Percentiles rank a stretch among this genome's conserved stretches.
Conservation (phyloP, 2,329 filamentous ascomycete species). For the Fusarium algeriense region DNA sequence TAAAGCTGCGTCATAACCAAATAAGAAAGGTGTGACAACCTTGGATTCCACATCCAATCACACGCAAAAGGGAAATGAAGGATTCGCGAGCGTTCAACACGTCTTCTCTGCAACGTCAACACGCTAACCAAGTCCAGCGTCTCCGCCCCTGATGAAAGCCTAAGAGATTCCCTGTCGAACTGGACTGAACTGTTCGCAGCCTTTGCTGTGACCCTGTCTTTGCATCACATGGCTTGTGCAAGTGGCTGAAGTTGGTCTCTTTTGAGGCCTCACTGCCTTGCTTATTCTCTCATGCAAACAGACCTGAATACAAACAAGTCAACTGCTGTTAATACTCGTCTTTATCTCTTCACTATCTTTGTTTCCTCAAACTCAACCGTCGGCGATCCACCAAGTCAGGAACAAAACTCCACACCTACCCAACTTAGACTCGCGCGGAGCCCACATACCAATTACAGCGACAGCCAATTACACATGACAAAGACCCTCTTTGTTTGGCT, state of each 20-base stretch:
- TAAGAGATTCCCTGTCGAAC: constrained; percentile 22
- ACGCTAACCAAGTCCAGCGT: constrained; percentile 20
- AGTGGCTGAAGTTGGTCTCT: constrained; percentile 24
- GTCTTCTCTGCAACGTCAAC: constrained; percentile 35
- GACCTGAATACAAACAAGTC: not conserved
- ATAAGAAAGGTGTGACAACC: constrained; percentile 28
- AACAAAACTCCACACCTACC: constrained; percentile 38
- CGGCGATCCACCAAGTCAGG: constrained; percentile 34
- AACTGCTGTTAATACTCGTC: not conserved
- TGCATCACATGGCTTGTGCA: constrained; percentile 34
- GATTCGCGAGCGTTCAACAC: constrained; percentile 29
- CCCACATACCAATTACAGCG: constrained; percentile 34
- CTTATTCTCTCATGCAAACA: constrained; percentile 8
- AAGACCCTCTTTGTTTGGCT: constrained; percentile 39
- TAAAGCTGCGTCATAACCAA: constrained; percentile 36
- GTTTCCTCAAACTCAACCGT: constrained; percentile 17
- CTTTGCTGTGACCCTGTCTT: constrained; percentile 14
- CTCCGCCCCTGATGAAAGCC: constrained; percentile 16
- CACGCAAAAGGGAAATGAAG: constrained; percentile 27
- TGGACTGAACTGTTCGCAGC: constrained; percentile 8
- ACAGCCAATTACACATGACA: constrained; percentile 22
- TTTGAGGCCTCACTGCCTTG: constrained; percentile 25
- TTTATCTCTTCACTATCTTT: constrained; percentile 10
- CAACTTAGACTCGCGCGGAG: constrained; percentile 27
- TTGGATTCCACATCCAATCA: constrained; percentile 31